These are phyloP conservation scores for Diplocarpon mali DNA, from an alignment of 2,329 filamentous ascomycete species.

Conservation along the genomic window DNA sequence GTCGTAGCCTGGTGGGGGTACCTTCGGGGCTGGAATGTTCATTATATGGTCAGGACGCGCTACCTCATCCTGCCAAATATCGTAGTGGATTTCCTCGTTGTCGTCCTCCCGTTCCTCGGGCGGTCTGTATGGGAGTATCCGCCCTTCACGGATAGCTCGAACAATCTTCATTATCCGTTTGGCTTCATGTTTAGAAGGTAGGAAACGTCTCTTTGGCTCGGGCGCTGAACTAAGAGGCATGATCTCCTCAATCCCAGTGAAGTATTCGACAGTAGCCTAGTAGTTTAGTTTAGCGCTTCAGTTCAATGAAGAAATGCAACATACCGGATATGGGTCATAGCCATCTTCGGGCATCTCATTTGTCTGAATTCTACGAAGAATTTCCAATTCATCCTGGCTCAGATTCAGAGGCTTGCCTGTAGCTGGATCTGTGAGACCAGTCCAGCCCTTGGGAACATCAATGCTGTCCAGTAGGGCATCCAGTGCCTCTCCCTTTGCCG, in stretches of 20 bases:
- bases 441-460: constrained; percentile 95
- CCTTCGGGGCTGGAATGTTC: constrained; percentile 90
- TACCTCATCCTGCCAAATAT: constrained; percentile 91
- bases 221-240: constrained; percentile 94
- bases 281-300: constrained; percentile 15
- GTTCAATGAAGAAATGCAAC: constrained; percentile 20
- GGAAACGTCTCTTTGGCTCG: constrained; percentile 88
- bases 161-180: constrained; percentile 97
- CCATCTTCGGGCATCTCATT: constrained; percentile 80
- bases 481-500: constrained; percentile 83
- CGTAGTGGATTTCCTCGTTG: constrained; percentile 59
- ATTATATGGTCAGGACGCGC: constrained; percentile 75
- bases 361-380: constrained; percentile 78
- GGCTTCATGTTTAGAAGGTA: constrained; percentile 93
- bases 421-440: constrained; percentile 82
- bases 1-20: constrained; percentile 86
- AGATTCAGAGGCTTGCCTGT: constrained; percentile 89
- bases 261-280: constrained; percentile 82
- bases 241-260: constrained; percentile 77
- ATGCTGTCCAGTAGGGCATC: constrained; percentile 94
- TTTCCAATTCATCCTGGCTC: constrained; percentile 76
- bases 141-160: constrained; percentile 85
- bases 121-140: constrained; percentile 82
- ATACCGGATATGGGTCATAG: constrained; percentile 82
- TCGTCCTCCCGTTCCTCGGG: constrained; percentile 60